Evolutionary conservation across 495 filamentous ascomycete genomes (phyloP).

Genomic region (Aspergillus bridgeri): DNA sequence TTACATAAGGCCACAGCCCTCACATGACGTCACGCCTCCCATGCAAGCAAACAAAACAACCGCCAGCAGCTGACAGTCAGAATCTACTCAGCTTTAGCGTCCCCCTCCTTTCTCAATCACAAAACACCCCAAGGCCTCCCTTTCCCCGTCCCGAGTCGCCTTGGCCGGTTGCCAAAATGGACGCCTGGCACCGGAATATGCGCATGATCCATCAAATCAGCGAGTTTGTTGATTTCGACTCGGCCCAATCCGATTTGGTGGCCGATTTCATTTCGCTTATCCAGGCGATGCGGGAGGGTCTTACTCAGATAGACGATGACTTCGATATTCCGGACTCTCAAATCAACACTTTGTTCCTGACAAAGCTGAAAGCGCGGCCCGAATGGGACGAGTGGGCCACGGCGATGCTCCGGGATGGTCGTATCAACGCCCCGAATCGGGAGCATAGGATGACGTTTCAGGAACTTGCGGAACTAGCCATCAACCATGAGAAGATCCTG

Average conservation of each 20-base stretch:
- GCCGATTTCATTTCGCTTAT: constrained; percentile 29
- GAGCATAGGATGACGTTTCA: constrained; percentile 21
- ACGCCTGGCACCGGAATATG: constrained; percentile 25
- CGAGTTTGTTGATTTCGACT: constrained; percentile 32
- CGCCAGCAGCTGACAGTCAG: constrained; percentile 1
- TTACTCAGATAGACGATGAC: constrained; percentile 25
- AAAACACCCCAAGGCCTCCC: neutral
- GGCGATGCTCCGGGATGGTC: constrained; percentile 24
- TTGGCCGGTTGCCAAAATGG: constrained; percentile 16
- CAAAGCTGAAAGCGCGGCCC: constrained; percentile 25
- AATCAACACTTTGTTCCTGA: constrained; percentile 28
- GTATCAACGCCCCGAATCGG: constrained; percentile 18
- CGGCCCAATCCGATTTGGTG: constrained; percentile 20
- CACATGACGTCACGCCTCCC: constrained; percentile 16
- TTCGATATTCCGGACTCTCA: constrained; percentile 27
- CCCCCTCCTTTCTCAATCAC: neutral
- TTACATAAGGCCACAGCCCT: neutral
- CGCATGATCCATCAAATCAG: constrained; percentile 31
- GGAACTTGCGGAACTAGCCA: constrained; percentile 23
- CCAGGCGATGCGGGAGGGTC: constrained; percentile 28
- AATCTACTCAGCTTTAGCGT: neutral
- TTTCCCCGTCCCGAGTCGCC: neutral
- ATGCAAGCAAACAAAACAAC: constrained; percentile 4
- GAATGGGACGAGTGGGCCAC: constrained; percentile 30
- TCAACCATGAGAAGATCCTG: constrained; percentile 20